These are phyloP conservation scores for Coemansia sp. DNA, from an alignment of 192 early-diverging fungal species.

Conservation along the genomic window DNA sequence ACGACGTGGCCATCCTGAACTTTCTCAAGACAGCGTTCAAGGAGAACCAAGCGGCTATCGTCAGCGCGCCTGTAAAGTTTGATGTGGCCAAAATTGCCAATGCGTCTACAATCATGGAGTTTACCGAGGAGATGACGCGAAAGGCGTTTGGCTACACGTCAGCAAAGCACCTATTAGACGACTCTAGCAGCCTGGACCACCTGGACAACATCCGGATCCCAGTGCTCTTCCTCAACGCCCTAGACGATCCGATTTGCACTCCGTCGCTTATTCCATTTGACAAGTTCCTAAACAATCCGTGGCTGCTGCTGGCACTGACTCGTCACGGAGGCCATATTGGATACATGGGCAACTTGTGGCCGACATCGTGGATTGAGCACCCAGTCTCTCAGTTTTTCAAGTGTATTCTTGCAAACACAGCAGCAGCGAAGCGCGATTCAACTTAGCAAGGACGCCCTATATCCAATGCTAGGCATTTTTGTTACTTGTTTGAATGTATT, in stretches of 20 bases:
- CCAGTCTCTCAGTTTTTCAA: constrained; percentile 53
- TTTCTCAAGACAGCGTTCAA: constrained; percentile 56
- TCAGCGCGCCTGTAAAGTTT: constrained; percentile 45
- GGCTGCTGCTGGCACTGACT: constrained; percentile 79
- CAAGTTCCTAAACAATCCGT: constrained; percentile 77
- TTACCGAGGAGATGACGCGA: constrained; percentile 82
- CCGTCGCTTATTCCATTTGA: constrained; percentile 70
- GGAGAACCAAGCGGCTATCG: constrained; percentile 48
- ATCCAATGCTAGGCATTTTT: too few species aligned
- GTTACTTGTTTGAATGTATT: background rate
- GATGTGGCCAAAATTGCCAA: constrained; percentile 57
- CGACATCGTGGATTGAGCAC: constrained; percentile 51
- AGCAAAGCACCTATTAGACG: constrained; percentile 80
- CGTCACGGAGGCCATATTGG: constrained; percentile 89
- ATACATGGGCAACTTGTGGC: constrained; percentile 57
- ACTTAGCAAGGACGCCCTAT: background rate
- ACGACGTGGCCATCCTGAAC: constrained; percentile 60
- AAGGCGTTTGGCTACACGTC: constrained; percentile 77
- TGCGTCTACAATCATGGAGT: constrained; percentile 73
- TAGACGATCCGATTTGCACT: constrained; percentile 88
- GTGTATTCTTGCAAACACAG: constrained; percentile 31
- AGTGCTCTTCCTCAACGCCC: constrained; percentile 78
- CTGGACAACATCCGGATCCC: constrained; percentile 75
- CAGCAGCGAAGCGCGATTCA: background rate
- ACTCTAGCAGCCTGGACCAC: constrained; percentile 63